Conservation (phyloP, 2,329 filamentous ascomycete species). For the Ascochyta clinopodiicola region DNA sequence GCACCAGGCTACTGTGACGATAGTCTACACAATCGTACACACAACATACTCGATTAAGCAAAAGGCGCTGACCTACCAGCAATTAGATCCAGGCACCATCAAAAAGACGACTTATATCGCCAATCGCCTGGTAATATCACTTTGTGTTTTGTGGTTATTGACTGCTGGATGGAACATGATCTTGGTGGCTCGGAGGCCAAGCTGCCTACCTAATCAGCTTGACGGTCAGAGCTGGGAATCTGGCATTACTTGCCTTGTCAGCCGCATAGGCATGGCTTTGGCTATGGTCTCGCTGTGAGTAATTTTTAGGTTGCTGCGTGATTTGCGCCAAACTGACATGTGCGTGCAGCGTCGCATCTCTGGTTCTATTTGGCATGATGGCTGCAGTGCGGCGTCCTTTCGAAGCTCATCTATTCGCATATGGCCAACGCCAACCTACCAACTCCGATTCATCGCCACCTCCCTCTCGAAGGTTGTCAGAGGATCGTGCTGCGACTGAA, state of each 20-base stretch:
- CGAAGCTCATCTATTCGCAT: conserved; percentile 44
- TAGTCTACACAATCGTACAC: conserved; percentile 46
- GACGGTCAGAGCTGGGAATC: conserved; percentile 40
- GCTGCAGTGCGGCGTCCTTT: conserved; percentile 45
- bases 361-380: conserved; percentile 43
- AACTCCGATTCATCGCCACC: conserved; percentile 21
- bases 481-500: conserved; percentile 21
- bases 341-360: conserved; percentile 37
- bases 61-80: conserved; percentile 37
- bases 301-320: not conserved
- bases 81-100: conserved; percentile 28
- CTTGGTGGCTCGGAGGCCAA: conserved; percentile 45
- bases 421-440: conserved; percentile 24
- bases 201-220: conserved; percentile 34
- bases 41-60: conserved; percentile 44
- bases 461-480: conserved; percentile 26
- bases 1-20: conserved; percentile 40
- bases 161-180: conserved; percentile 51
- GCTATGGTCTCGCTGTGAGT: conserved; percentile 45
- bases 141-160: conserved; percentile 48
- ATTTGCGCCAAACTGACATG: not conserved
- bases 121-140: conserved; percentile 38
- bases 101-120: conserved; percentile 44
- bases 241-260: conserved; percentile 41
- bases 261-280: conserved; percentile 39